Evolutionary conservation across 2,329 filamentous ascomycete species (phyloP), one percentile per base, ranked within the genome.

Genomic region (Dothideomycetes sp.): DNA sequence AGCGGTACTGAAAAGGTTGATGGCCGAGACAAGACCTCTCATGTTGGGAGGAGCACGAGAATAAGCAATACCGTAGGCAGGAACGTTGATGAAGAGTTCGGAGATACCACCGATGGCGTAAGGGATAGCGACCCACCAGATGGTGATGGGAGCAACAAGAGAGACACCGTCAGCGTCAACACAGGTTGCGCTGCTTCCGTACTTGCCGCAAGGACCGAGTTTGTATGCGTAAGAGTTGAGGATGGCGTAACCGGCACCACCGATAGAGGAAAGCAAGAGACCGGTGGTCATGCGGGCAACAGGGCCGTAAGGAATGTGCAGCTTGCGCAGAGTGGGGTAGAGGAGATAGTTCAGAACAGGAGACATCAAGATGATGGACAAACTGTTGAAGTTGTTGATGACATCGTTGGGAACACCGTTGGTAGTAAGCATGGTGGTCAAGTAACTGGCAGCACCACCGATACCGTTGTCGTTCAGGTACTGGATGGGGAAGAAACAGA

Each of bases 281-380:
- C 73, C 72, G 16, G 50, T 52, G 33, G 49, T 52, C 51, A 76
- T 68, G 50, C 64, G 64, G 17, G 73, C 69, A 37, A 76, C 64
- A n/a, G 71, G 71, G 9, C 51, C 55, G 46, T 67, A 60, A 19
- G 57, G 53, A 39, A 68, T 52, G 33, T 59, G 57, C 2, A 58
- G 48, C n/a, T 49, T 55, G 4, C 64, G 64, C 20, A 68, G 55
- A 24, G 59, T 55, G 2, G 65, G 65, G 49, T 69, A 69, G 40
- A 68, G 49, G 33, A 64, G 44, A 35, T 64, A 62, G 49, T 67
- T 63, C 45, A 66, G 47, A 33, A 68, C 42, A 0, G 65, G 64
- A 12, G 66, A 64, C 18, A 64, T 52, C 33, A 65, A 16, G 41
- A 69, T 64, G 35, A 69, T 62, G 18, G 61, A 61, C 17, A 69